Evolutionary conservation across 1,139 yeast species (phyloP).

Genomic region (Scheffersomyces titani): DNA sequence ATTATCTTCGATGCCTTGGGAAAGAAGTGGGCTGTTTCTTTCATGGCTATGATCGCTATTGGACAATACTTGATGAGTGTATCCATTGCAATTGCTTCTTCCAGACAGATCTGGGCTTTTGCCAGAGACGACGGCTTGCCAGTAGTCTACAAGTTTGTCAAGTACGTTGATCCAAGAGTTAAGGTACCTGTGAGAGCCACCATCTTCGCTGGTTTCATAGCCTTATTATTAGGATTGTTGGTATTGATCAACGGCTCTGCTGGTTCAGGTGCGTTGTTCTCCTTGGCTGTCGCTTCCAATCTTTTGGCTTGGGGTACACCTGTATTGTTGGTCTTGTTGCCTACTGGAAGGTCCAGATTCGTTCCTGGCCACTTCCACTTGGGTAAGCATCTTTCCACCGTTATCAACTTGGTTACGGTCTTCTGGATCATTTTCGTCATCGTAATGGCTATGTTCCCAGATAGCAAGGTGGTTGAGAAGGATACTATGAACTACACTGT

Average conservation of each 20-base stretch:
- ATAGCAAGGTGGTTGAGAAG: conserved; percentile 24
- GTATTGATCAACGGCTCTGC: conserved; percentile 32
- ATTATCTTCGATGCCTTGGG: conserved; percentile 25
- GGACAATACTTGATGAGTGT: conserved; percentile 28
- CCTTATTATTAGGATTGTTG: conserved; percentile 30
- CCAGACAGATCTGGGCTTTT: conserved; percentile 39
- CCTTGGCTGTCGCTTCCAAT: conserved; percentile 51
- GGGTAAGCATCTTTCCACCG: conserved; percentile 26
- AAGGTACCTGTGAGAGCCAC: conserved; percentile 36
- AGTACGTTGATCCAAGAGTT: conserved; percentile 24
- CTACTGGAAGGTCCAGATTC: conserved; percentile 36
- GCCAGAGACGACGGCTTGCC: conserved; percentile 49
- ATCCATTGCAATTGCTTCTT: conserved; percentile 22
- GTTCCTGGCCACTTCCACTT: conserved; percentile 35
- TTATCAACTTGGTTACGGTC: conserved; percentile 23
- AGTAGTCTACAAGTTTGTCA: conserved; percentile 33
- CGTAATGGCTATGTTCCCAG: conserved; percentile 43
- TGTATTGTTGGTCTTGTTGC: conserved; percentile 39
- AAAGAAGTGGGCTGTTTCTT: conserved; percentile 23
- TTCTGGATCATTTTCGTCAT: conserved; percentile 33
- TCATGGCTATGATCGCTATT: conserved; percentile 23
- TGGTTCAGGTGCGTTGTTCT: conserved; percentile 49
- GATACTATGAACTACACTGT: conserved; percentile 39
- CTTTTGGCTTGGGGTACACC: conserved; percentile 45
- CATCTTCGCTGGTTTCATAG: conserved; percentile 28